Base-by-base conservation (phyloP, 2,329 filamentous ascomycete species). In the Penicillium sp. region DNA sequence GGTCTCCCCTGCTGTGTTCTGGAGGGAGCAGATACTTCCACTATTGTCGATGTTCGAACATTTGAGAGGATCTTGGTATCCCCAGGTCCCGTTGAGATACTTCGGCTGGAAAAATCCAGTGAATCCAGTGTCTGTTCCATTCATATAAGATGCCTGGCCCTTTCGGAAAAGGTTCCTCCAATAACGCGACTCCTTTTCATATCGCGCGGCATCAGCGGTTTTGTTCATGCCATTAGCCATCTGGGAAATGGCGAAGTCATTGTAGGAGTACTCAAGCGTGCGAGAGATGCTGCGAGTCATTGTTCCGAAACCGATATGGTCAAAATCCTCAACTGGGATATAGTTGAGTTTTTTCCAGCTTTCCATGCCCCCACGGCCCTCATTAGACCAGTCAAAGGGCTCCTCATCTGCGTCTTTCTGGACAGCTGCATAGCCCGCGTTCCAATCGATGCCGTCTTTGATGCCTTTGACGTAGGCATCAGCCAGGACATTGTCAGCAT, bases 261-360 rank as follows among this genome's bases (percentile, higher is more conserved):
- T 85, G 70, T 90, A 90, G 4, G 85, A 82, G 65, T 91, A 91
- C 65, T 91, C 88, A 2, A 90, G 78, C 0, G 87, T 90, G 13
- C 88, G 80, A 1, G 85, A 89, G 41, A 90, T 81, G 54, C 81
- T 86, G 10, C 88, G 79, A 0, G 87, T 89, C 72, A 88, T 81
- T 0, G 85, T 85, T 0, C 87, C 87, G 31, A 86, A 84, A 2
- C 85, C 85, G 29, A 79, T 71, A 2, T 78, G 76, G 67, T 90
- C 87, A 47, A 86, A 85, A 56, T 90, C 85, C 49, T 86, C 81
- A 0, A 83, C 81, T 0, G 88, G 87, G 28, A 91, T 86, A 63
- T 89, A 91, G 6, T 85, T 79, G 1, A 88, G 75, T 0, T 67
- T 68, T 63, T 89, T 89, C 88, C 88, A 90, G 58, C 84, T 87